Conservation (phyloP, 2,329 filamentous ascomycete species). For the Graphilbum ipis-grandicollis region DNA sequence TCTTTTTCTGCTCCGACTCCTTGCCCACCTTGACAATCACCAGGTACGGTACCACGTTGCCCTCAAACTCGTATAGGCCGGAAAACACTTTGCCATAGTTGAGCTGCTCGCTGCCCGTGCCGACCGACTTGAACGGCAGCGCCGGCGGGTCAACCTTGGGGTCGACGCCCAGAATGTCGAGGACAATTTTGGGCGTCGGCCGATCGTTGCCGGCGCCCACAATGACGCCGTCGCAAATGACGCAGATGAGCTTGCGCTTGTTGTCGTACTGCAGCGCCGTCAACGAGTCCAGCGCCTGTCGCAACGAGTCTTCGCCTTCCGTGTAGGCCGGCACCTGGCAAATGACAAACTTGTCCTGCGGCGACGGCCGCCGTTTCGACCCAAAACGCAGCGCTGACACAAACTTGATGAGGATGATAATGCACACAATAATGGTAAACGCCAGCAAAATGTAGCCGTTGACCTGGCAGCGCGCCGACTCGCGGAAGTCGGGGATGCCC, state of each 20-base stretch:
- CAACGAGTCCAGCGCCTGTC: slow-evolving; percentile 84
- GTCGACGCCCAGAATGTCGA: slow-evolving; percentile 93
- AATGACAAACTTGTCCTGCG: slow-evolving; percentile 97
- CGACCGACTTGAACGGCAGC: slow-evolving; percentile 85
- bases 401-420: slow-evolving; percentile 76
- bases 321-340: slow-evolving; percentile 97
- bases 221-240: slow-evolving; percentile 95
- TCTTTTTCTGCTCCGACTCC: slow-evolving; percentile 77
- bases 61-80: slow-evolving; percentile 91
- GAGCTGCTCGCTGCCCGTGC: slow-evolving; percentile 73
- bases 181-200: slow-evolving; percentile 90
- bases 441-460: slow-evolving; percentile 83
- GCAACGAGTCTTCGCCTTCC: slow-evolving; percentile 86
- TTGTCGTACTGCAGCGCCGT: slow-evolving; percentile 95
- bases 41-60: slow-evolving; percentile 90
- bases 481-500: slow-evolving; percentile 72
- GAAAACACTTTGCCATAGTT: slow-evolving; percentile 99
- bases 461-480: slow-evolving; percentile 57
- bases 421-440: slow-evolving; percentile 70
- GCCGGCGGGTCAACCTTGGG: slow-evolving; percentile 92
- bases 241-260: slow-evolving; percentile 90
- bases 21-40: slow-evolving; percentile 96
- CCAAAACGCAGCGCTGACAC: slow-evolving; percentile 84
- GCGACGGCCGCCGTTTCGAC: slow-evolving; percentile 71
- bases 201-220: slow-evolving; percentile 91